phyloP scores from a whole-genome alignment of 129 eudicot species.

The Centaurea solstitialis region DNA sequence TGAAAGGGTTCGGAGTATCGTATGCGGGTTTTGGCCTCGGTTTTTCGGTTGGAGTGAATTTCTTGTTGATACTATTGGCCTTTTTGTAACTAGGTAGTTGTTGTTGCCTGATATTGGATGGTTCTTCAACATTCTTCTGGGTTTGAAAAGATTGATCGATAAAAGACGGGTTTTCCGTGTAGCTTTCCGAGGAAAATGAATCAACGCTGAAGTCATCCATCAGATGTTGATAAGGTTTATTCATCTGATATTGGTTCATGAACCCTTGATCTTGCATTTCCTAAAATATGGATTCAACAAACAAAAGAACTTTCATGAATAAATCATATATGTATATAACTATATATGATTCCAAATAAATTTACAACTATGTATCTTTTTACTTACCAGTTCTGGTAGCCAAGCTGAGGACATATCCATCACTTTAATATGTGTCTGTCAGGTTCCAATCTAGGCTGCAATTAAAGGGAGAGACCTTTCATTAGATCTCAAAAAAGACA shows the following conservation, averaged over 20 bases:
- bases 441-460: conserved; percentile 29
- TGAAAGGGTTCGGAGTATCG: conserved; percentile 33
- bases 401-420: conserved; percentile 33
- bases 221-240: conserved; percentile 38
- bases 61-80: conserved; percentile 17
- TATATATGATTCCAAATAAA: background rate
- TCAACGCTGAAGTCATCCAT: conserved; percentile 45
- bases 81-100: conserved; percentile 19
- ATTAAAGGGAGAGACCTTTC: conserved; percentile 4
- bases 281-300: conserved; percentile 22
- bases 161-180: conserved; percentile 36
- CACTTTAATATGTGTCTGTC: background rate
- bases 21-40: conserved; percentile 23
- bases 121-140: conserved; percentile 26
- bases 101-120: conserved; percentile 19
- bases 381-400: conserved; percentile 39
- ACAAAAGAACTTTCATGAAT: background rate
- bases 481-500: conserved; percentile 23
- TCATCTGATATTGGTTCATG: conserved; percentile 42
- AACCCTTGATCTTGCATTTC: conserved; percentile 49
- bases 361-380: background rate
- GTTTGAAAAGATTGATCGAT: conserved; percentile 42
- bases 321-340: background rate
- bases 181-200: conserved; percentile 44
- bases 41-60: conserved; percentile 21